Conservation (phyloP, 768 basidiomycete genomes). For the Pisolithus tinctorius region DNA sequence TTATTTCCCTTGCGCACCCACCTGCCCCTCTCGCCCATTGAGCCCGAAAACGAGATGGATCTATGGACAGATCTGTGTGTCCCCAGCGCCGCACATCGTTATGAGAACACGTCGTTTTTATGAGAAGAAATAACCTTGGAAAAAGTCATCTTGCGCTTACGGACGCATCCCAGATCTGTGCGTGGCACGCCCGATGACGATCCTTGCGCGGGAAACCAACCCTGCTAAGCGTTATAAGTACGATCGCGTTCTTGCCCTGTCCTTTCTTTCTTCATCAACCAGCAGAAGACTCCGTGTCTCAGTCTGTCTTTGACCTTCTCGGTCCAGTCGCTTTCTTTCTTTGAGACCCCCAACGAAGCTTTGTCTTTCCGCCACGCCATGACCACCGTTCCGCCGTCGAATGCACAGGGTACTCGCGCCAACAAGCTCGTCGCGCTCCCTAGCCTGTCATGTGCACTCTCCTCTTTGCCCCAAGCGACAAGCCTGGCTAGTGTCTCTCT, state of each 20-base stretch:
- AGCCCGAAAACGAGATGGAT: conserved; percentile 9
- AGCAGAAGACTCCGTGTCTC: not conserved
- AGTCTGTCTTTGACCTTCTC: not conserved
- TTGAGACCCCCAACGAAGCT: not conserved
- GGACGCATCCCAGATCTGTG: not conserved
- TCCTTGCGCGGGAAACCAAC: conserved; percentile 16
- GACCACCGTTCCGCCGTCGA: conserved; percentile 30
- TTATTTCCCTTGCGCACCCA: conserved; percentile 2
- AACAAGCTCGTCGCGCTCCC: conserved; percentile 64
- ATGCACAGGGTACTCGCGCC: conserved; percentile 28
- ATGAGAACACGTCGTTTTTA: conserved; percentile 11
- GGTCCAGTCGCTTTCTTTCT: conserved; percentile 11
- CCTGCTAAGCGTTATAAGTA: conserved; percentile 15
- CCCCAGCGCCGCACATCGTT: conserved; percentile 9
- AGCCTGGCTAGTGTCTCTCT: conserved; percentile 59
- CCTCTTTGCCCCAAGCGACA: conserved; percentile 65
- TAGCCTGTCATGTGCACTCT: conserved; percentile 62
- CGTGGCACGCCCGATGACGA: not conserved
- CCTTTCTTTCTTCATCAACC: conserved; percentile 10
- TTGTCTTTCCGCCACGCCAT: conserved; percentile 20
- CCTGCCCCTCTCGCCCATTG: conserved; percentile 3
- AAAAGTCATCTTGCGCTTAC: conserved; percentile 5
- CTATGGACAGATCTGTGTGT: conserved; percentile 7
- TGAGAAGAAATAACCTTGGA: conserved; percentile 8
- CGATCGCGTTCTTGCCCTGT: conserved; percentile 2